These are phyloP conservation scores for Acanthamoeba lenticulata DNA, from an alignment of 208 protist genomes.

Conservation along the genomic window DNA sequence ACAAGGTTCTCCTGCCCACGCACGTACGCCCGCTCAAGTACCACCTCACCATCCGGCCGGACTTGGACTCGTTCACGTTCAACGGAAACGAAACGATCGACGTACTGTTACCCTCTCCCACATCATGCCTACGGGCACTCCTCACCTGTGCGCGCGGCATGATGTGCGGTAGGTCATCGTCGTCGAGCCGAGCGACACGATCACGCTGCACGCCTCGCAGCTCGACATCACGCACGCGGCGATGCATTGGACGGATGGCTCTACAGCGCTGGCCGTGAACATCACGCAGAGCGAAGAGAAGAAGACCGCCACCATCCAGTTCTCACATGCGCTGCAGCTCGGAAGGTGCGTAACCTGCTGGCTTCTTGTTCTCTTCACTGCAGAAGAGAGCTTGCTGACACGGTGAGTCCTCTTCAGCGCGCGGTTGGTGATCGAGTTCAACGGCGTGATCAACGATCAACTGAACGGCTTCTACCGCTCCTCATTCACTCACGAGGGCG, in stretches of 20 bases:
- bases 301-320: conserved; percentile 1
- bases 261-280: not conserved
- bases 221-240: not conserved
- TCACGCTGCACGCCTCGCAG: not conserved
- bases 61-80: conserved; percentile 60
- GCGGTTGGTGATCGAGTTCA: conserved; percentile 88
- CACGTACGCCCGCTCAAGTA: conserved; percentile 62
- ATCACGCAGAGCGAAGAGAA: conserved; percentile 35
- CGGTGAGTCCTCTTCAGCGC: conserved; percentile 52
- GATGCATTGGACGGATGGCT: not conserved
- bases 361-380: not conserved
- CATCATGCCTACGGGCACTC: too few relatives aligned
- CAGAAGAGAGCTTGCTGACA: not conserved
- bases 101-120: not conserved
- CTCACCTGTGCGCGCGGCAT: not conserved
- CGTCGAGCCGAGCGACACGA: not conserved
- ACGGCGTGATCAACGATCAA: conserved; percentile 90
- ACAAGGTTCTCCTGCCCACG: conserved; percentile 52
- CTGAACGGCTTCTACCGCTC: conserved; percentile 94
- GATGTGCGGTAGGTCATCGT: not conserved
- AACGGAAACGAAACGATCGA: conserved; percentile 29
- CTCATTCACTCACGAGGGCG: conserved; percentile 35
- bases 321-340: not conserved
- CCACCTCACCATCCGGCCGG: not conserved
- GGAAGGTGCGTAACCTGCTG: not conserved